phyloP scores from a whole-genome alignment of 1,139 yeast species.

The Yamadazyma epiphylla region DNA sequence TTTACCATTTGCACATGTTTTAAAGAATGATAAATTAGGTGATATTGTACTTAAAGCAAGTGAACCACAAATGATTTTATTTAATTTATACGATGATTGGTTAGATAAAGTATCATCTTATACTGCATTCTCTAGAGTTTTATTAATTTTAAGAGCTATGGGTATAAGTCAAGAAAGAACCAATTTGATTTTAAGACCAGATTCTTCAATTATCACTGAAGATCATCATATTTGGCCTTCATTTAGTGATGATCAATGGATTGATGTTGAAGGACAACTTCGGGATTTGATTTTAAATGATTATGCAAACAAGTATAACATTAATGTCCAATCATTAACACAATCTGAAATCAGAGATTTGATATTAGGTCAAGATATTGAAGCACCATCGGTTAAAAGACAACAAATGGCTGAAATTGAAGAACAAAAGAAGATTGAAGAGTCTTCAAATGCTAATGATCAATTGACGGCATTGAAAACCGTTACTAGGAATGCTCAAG shows the following conservation, averaged over 20 bases:
- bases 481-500: slow-evolving; percentile 86
- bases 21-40: slow-evolving; percentile 76
- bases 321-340: slow-evolving; percentile 82
- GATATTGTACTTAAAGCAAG: slow-evolving; percentile 81
- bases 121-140: slow-evolving; percentile 89
- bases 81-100: slow-evolving; percentile 96
- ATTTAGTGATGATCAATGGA: slow-evolving; percentile 86
- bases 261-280: slow-evolving; percentile 78
- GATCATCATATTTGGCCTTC: slow-evolving; percentile 94
- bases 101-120: slow-evolving; percentile 74
- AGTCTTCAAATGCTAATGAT: slow-evolving; percentile 19
- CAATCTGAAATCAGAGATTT: slow-evolving; percentile 92
- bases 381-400: slow-evolving; percentile 82
- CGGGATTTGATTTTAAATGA: slow-evolving; percentile 85
- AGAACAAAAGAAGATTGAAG: slow-evolving; percentile 24
- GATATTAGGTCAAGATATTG: slow-evolving; percentile 89
- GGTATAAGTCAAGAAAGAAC: slow-evolving; percentile 77
- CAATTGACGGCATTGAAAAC: slow-evolving; percentile 78
- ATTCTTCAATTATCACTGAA: slow-evolving; percentile 61
- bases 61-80: slow-evolving; percentile 89
- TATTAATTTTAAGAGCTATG: slow-evolving; percentile 74
- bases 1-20: slow-evolving; percentile 84
- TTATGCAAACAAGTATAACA: slow-evolving; percentile 80
- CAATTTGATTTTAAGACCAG: slow-evolving; percentile 73
- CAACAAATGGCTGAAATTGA: slow-evolving; percentile 78